Conservation (phyloP, 106 monocot genomes). For the Amphibolis antarctica region DNA sequence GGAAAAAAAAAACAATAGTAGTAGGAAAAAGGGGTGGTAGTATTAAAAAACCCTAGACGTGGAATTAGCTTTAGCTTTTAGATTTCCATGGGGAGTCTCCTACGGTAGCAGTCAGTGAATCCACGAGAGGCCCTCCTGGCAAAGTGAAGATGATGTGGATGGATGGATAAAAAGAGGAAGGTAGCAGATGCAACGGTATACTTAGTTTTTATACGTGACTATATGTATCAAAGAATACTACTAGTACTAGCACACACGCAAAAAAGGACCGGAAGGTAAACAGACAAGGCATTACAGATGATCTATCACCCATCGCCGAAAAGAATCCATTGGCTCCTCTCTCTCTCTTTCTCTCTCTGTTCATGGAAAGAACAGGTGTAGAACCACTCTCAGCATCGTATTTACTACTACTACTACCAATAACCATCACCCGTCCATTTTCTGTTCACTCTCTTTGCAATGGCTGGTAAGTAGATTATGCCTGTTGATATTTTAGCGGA, state of each 20-base stretch:
- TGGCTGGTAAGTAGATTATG: not conserved
- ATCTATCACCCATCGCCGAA: not conserved
- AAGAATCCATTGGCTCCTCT: not conserved
- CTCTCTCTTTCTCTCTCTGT: not conserved
- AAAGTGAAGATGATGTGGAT: not conserved
- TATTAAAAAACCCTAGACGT: not conserved
- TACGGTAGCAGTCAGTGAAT: not conserved
- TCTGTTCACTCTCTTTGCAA: not conserved
- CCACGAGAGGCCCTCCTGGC: no score
- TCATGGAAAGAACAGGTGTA: not conserved
- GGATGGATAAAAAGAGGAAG: not conserved
- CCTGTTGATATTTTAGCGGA: not conserved
- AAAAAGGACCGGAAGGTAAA: not conserved
- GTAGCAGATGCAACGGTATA: not conserved
- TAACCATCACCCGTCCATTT: not conserved
- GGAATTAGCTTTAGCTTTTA: conserved; percentile 3
- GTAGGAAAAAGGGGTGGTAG: not conserved
- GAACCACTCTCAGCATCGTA: not conserved
- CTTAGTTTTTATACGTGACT: conserved; percentile 2
- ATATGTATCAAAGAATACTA: conserved; percentile 5
- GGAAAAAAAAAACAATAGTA: not conserved
- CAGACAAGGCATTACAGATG: not conserved
- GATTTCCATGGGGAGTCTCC: not conserved
- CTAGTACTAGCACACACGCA: not conserved
- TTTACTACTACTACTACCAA: not conserved